Evolutionary conservation across 129 eudicot genomes (phyloP).

Genomic region (Logfia minima): DNA sequence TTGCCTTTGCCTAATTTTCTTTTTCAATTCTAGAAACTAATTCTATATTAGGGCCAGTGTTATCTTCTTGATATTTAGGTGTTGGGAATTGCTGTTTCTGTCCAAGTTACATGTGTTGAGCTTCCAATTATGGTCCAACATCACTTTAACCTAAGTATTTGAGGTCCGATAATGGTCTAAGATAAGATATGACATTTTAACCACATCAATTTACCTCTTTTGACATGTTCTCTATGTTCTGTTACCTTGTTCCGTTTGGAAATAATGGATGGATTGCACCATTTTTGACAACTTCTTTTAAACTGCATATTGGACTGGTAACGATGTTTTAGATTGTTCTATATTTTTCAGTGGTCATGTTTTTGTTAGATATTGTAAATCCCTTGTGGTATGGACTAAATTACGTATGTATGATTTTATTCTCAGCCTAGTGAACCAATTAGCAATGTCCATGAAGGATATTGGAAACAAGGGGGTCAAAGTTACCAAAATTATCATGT

Average conservation of each 20-base stretch:
- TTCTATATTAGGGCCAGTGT: not conserved
- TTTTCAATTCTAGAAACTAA: not conserved
- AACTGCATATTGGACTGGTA: slow-evolving; percentile 5
- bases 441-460: slow-evolving; percentile 62
- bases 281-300: not conserved
- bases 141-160: not conserved
- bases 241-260: not conserved
- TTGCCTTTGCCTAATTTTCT: slow-evolving; percentile 1
- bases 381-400: slow-evolving; percentile 21
- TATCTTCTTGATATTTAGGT: slow-evolving; percentile 5
- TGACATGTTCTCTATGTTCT: not conserved
- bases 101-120: not conserved
- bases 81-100: not conserved
- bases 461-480: slow-evolving; percentile 78
- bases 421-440: slow-evolving; percentile 63
- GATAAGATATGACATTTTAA: not conserved
- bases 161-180: not conserved
- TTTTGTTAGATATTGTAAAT: not conserved
- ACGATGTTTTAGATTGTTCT: not conserved
- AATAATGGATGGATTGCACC: not conserved
- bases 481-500: slow-evolving; percentile 50
- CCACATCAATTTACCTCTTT: not conserved
- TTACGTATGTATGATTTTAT: slow-evolving; percentile 18
- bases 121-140: slow-evolving; percentile 5
- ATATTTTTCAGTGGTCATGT: not conserved